Evolutionary conservation across 495 filamentous ascomycete species (phyloP), one percentile per base, ranked within the genome.

Genomic region (Xylaria longipes): DNA sequence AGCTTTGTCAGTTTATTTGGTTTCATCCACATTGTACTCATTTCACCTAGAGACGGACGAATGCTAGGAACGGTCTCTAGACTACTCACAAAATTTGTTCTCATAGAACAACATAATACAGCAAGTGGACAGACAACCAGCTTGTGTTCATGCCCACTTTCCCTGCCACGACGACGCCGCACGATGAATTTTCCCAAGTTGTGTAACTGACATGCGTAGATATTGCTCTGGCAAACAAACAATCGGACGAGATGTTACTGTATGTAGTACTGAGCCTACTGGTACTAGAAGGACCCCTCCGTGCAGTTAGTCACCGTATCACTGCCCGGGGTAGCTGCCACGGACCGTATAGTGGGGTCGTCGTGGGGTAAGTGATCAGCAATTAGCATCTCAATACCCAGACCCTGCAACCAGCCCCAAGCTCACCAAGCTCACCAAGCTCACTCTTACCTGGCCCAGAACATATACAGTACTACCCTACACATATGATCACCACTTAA

Each of bases 331-430:
- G 58, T 27, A 62, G 37, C 25, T 45, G 29, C 29, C 3, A 65
- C 31, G 56, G 56, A 3, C 43, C 29, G 7, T 15, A 29, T 20
- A 43, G 65, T 33, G 65, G 64, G 64, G 64, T 56, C 33, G 41
- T 41, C 37, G 52, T 58, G 50, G 52, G 52, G 65, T 57, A 68
- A 50, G 20, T 43, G 41, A 41, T 22, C 27, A 50, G 27, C 35
- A 14, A 37, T 25, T n/a, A 3, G 9, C 35, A 22, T 61, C 22
- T 62, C 14, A 63, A 63, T 22, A 37, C 29, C 57, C 25, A 12
- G 14, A 46, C 61, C 61, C 27, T 65, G 61, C 60, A 27, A 33
- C 20, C 29, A 33, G 14, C 14, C 0, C 20, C 31, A 60, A 60
- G 17, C 56, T 60, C 56, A 35, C 5, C n/a, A n/a, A n/a, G n/a